Conservation (phyloP, 2,329 filamentous ascomycete genomes). For the Penicillium frequentans region DNA sequence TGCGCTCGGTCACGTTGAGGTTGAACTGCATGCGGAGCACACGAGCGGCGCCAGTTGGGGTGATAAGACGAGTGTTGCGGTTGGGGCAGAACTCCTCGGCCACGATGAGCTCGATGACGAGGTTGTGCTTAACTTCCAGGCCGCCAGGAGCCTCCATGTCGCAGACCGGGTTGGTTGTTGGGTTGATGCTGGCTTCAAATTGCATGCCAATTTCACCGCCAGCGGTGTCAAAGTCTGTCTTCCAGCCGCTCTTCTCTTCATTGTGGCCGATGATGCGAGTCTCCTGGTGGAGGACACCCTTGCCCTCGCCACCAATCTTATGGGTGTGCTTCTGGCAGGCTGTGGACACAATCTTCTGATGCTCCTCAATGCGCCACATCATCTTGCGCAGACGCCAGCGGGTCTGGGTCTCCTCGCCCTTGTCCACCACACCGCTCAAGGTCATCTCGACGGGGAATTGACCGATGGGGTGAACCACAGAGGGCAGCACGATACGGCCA, state of each 20-base stretch:
- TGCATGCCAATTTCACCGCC: conserved; percentile 79
- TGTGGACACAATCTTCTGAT: conserved; percentile 72
- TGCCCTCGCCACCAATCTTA: conserved; percentile 64
- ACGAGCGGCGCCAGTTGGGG: conserved; percentile 84
- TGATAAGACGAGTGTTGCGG: conserved; percentile 71
- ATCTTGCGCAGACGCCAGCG: conserved; percentile 90
- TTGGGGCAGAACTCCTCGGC: conserved; percentile 78
- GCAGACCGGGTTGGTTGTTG: conserved; percentile 67
- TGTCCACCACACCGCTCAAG: conserved; percentile 81
- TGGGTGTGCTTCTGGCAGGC: conserved; percentile 75
- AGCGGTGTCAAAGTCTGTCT: conserved; percentile 68
- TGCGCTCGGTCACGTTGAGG: conserved; percentile 76
- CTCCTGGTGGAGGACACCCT: conserved; percentile 72
- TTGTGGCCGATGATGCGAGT: conserved; percentile 75
- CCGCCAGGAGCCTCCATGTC: conserved; percentile 74
- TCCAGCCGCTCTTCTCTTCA: conserved; percentile 87
- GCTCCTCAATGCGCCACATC: conserved; percentile 91
- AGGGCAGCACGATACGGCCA: conserved; percentile 76
- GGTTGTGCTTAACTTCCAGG: conserved; percentile 76
- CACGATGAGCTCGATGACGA: conserved; percentile 91
- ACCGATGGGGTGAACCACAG: conserved; percentile 82
- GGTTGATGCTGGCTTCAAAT: conserved; percentile 66
- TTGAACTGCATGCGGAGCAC: conserved; percentile 92
- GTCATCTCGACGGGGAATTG: conserved; percentile 76
- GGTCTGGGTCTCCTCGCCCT: conserved; percentile 66